Evolutionary conservation across 345 rosid species (phyloP).

Genomic region (Acer saccharum): DNA sequence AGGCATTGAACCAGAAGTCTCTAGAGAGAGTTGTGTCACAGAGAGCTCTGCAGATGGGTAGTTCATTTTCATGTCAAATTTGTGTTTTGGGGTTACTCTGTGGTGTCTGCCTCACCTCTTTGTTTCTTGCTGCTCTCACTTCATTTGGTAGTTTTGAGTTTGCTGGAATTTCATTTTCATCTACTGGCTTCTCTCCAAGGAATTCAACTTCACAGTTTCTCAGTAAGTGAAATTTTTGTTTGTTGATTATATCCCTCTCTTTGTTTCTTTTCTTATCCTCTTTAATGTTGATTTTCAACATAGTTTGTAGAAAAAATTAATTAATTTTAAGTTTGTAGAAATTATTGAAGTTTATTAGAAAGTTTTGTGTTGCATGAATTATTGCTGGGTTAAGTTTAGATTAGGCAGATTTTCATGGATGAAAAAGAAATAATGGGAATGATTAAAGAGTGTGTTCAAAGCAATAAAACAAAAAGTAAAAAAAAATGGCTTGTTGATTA

Average conservation of each 20-base stretch:
- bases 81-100: constrained; percentile 87
- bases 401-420: constrained; percentile 11
- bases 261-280: neutral
- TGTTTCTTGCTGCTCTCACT: constrained; percentile 84
- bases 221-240: constrained; percentile 44
- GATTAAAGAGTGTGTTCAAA: constrained; percentile 42
- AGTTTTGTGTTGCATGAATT: neutral
- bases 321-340: neutral
- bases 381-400: neutral
- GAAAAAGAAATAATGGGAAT: constrained; percentile 20
- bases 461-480: constrained; percentile 28
- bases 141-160: constrained; percentile 63
- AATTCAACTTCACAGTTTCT: constrained; percentile 56
- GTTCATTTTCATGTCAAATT: constrained; percentile 87
- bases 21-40: constrained; percentile 84
- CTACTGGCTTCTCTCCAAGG: constrained; percentile 47
- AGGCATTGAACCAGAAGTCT: constrained; percentile 57
- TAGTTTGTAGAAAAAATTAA: neutral
- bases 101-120: constrained; percentile 84
- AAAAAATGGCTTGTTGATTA: constrained; percentile 28
- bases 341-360: neutral
- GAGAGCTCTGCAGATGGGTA: constrained; percentile 79
- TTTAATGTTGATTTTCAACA: neutral
- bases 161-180: constrained; percentile 53
- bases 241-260: neutral